A percentile compares a stretch with the other conserved stretches of the same genome.
Conservation (phyloP, 306 rosid genomes). For the Nissolia schottii region DNA sequence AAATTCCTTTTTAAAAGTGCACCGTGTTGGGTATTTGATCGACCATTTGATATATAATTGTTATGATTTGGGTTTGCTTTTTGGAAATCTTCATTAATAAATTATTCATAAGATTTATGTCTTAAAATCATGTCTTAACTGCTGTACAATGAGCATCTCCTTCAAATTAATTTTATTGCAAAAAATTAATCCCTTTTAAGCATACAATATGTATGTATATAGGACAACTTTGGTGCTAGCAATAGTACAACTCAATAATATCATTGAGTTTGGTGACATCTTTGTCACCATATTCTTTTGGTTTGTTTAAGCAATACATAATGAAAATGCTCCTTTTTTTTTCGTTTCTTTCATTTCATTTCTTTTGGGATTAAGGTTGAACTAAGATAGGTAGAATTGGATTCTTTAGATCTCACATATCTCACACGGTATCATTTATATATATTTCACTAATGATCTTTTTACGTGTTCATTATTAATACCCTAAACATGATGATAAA, state of each 20-base stretch:
- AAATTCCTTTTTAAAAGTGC: background rate
- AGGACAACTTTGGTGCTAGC: slow-evolving; percentile 19
- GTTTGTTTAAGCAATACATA: slow-evolving; percentile 25
- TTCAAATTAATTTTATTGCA: background rate
- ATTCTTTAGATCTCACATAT: slow-evolving; percentile 29
- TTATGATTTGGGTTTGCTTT: background rate
- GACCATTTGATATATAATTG: background rate
- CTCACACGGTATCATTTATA: background rate
- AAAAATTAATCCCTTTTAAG: background rate
- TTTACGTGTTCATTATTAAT: slow-evolving; percentile 11
- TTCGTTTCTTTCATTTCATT: slow-evolving; percentile 19
- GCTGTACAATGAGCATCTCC: background rate
- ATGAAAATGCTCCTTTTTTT: slow-evolving; percentile 14
- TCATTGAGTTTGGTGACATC: slow-evolving; percentile 25
- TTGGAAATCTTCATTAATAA: background rate
- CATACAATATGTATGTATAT: slow-evolving; percentile 15
- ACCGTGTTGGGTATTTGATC: background rate
- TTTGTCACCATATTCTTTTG: slow-evolving; percentile 33
- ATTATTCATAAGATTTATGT: background rate
- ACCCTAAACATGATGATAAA: background rate
- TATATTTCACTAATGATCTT: background rate
- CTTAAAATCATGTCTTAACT: background rate
- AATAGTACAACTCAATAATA: slow-evolving; percentile 21
- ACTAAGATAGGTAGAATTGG: slow-evolving; percentile 29
- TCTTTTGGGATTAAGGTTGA: slow-evolving; percentile 21